Evolutionary conservation across 176 grass and related monocot genomes (phyloP), one percentile per base, ranked within the genome.

Genomic region (Eragrostis nindensis): DNA sequence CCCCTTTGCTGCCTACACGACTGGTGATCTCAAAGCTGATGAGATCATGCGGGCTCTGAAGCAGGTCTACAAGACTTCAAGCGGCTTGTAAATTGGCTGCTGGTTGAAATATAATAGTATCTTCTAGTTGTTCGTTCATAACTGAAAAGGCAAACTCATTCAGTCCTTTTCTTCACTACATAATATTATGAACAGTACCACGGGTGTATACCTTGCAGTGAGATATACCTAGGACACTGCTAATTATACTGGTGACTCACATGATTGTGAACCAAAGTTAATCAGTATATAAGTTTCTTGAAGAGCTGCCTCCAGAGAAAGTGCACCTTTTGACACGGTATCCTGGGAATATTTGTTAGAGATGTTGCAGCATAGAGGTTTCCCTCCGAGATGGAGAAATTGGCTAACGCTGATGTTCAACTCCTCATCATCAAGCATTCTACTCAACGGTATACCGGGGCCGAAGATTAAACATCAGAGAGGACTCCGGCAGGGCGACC

Each of bases 1-100:
- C 84, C 92, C 88, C 38, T 71, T 99, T 0, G 68, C 80, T 56
- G 59, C 86, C 12, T 86, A 79, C 79, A 85, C 89, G 17, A 22
- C 39, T 30, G 71, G 71, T 17, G 92, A 88, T 29, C 79, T 71
- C 6, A 80, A 81, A 32, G 68, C 92, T 2, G 90, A 93, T 19
- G 89, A 74, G 76, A 95, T 99, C 74, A 76, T 95, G 84, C 81
- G 86, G 76, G 84, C 90, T 70, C 75, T 99, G 43, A 95, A 99
- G 82, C 84, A 99, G 40, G 92, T 92, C 59, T 84, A 82, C 26
- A 95, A 95, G 86, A 83, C 76, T 25, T 82, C 85, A 29, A 86
- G 86, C 7, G 77, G 73, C 70, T 79, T 94, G 84, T 94, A 79
- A 85, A 84, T 66, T 52, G 24, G 19, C 43, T 38, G 74, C 74